Evolutionary conservation across 1,139 yeast species (phyloP), one percentile per base, ranked within the genome.

Genomic region (Pichia sp.): DNA sequence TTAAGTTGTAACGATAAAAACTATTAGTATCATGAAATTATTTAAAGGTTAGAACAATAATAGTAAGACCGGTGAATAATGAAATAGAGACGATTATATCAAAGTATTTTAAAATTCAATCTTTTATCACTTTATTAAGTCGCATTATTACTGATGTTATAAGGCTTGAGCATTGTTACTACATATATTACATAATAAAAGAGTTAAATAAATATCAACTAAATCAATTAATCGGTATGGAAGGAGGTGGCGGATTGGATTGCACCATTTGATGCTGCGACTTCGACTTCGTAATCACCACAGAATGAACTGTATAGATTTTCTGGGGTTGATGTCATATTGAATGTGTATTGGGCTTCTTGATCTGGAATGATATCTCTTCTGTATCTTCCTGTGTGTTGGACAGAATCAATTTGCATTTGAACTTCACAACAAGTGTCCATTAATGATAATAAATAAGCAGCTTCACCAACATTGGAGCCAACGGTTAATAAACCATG

Each of bases 401-500:
- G 69, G 2, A 76, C 73, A 2, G 79, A 68, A 49, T 82, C 85
- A 7, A 79, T 89, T 52, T 76, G 66, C 57, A 85, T 67, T 64
- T 85, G 91, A 6, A 78, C 78, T 56, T 83, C 77, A 62, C 94
- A 85, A 11, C 79, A 65, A 58, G 76, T 76, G 59, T 85, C 94
- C 75, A 81, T 67, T 51, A 83, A 68, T 1, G 82, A 73, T 61
- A 80, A 85, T 50, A 84, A 65, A 59, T 78, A 81, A 3, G 90
- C 90, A 3, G 95, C 94, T 67, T 86, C 95, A 60, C 85, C 95
- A 12, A 86, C 87, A 1, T 90, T 85, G 33, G 68, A 54, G 10
- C 95, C 96, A 4, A 83, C 87, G 2, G 95, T 86, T 55, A 86
- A 66, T 37, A 86, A 72, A 14, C 95, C 95, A 61, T 87, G 95